Evolutionary conservation across 192 early-diverging fungal species (phyloP).

Genomic region (Backusella psychrophila): DNA sequence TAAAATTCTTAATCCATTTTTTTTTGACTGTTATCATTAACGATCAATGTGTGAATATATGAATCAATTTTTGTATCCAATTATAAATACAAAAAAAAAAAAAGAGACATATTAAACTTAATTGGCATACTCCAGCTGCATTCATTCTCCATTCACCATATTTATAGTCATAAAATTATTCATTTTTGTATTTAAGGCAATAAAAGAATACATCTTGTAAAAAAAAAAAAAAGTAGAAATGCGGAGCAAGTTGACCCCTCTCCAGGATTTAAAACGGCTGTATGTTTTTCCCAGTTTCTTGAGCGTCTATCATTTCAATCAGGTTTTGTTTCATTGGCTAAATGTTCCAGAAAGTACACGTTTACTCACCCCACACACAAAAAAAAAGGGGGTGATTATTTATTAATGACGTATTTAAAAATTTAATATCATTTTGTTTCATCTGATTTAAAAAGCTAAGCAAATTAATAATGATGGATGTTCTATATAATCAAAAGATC

Average conservation of each 20-base stretch:
- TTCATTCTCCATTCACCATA: background rate
- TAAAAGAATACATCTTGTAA: background rate
- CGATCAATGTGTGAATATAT: too few relatives aligned
- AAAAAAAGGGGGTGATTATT: background rate
- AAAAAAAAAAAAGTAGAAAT: background rate
- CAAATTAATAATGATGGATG: too few relatives aligned
- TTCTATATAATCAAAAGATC: too few relatives aligned
- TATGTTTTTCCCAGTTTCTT: background rate
- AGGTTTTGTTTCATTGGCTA: background rate
- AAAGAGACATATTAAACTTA: too few relatives aligned
- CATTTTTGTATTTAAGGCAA: background rate
- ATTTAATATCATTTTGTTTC: background rate
- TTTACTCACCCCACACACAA: background rate
- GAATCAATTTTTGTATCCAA: too few relatives aligned
- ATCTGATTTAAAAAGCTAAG: background rate
- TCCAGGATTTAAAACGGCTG: background rate
- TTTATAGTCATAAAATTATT: background rate
- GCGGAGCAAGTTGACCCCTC: background rate
- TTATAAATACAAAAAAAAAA: too few relatives aligned
- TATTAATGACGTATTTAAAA: background rate
- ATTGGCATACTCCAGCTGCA: too few relatives aligned
- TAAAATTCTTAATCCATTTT: too few relatives aligned
- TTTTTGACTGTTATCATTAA: too few relatives aligned
- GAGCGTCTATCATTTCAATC: background rate
- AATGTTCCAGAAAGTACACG: background rate